Evolutionary conservation across 108 stramenopile species (phyloP), one percentile per base, ranked within the genome.

Genomic region (Epipyxis sp.): DNA sequence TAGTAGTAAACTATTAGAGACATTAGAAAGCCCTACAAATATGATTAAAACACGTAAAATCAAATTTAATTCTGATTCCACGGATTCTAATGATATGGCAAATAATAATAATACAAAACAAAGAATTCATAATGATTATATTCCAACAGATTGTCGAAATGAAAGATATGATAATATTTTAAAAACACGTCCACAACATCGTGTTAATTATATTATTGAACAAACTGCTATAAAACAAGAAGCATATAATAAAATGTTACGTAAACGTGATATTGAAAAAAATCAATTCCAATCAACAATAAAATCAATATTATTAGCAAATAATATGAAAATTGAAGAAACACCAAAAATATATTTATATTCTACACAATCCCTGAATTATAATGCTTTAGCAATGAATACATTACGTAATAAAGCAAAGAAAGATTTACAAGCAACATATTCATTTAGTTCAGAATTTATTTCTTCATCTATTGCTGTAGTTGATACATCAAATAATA

Each of bases 391-490:
- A 25, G 29, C 32, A 1, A 35, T 30, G 76, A 37, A 40, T 25
- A 59, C 83, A 46, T 62, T 80, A 69, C 77, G 85, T 6, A 78
- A 77, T 46, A 42, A 76, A 37, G 62, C 84, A 2, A 35, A 74
- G 2, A 68, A 76, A 41, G 83, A 58, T 10, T 43, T 32, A 30
- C 62, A 58, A 25, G 80, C 77, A 27, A 83, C 82, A 6, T 87
- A 54, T 80, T 84, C 85, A 32, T 84, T 83, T 77, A 81, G 82
- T 40, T 57, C 34, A 46, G 85, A 85, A 40, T 87, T 78, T 78
- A 44, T 86, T 37, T 83, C 82, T 58, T 83, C 80, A 40, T 79
- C 59, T 20, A 59, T 87, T 37, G 65, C 80, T 57, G 40, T 83
- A 29, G 86, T 86, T 1, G 86, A 87, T 40, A 83, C 78, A 42